Conservation (phyloP, 495 filamentous ascomycete species). For the Rostrohypoxylon terebratum region DNA sequence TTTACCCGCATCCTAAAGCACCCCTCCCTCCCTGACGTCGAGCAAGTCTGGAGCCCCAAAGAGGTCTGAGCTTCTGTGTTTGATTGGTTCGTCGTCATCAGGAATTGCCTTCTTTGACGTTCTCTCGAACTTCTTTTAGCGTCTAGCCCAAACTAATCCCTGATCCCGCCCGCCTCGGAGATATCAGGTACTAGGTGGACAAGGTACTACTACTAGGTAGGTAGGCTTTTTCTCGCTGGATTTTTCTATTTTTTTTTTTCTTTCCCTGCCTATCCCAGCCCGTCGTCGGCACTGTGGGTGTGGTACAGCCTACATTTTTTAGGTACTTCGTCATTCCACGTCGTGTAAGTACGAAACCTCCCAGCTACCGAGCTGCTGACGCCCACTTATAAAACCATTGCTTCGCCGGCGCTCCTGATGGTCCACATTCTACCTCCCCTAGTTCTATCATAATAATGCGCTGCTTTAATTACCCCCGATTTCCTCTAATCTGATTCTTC, state of each 20-base stretch:
- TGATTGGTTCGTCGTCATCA: conserved; percentile 42
- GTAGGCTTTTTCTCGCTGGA: conserved; percentile 28
- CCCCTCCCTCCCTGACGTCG: conserved; percentile 47
- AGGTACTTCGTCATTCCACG: conserved; percentile 44
- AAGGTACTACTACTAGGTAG: too few species aligned
- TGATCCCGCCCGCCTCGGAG: conserved; percentile 29
- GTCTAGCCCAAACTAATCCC: conserved; percentile 43
- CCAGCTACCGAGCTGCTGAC: conserved; percentile 32
- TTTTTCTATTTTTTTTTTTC: conserved; percentile 28
- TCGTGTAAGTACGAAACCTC: conserved; percentile 18
- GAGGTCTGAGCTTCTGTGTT: not conserved
- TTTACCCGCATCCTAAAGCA: conserved; percentile 35
- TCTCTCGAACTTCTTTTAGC: conserved; percentile 47
- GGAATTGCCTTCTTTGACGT: conserved; percentile 50
- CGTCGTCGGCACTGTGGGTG: conserved; percentile 41
- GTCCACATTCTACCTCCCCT: conserved; percentile 40
- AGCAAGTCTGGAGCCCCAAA: conserved; percentile 43
- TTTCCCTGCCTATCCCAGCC: conserved; percentile 17
- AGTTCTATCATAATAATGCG: conserved; percentile 41
- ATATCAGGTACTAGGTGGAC: conserved; percentile 36
- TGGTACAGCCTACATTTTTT: conserved; percentile 20
- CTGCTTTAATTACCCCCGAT: conserved; percentile 46
- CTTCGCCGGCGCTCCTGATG: conserved; percentile 40
- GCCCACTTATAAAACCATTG: conserved; percentile 44
- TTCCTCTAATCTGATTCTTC: conserved; percentile 40